Conservation (phyloP, 768 basidiomycete species). For the Amanita molliuscula region DNA sequence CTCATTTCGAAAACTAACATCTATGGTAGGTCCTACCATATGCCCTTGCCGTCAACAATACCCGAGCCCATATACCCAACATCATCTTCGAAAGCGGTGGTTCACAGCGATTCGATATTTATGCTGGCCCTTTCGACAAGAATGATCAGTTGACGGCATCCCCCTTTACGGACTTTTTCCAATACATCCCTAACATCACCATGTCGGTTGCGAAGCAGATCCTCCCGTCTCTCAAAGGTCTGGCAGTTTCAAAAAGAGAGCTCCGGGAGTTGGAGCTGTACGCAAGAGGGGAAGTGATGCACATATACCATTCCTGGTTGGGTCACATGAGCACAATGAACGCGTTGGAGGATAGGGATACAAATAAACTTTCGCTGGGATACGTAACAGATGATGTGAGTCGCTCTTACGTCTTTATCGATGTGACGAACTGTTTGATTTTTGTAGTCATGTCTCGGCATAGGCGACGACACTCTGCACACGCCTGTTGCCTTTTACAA, state of each 20-base stretch:
- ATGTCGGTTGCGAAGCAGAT: constrained; percentile 41
- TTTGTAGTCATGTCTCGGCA: constrained; percentile 53
- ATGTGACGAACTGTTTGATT: neutral
- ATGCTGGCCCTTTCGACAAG: constrained; percentile 61
- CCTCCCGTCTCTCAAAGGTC: constrained; percentile 40
- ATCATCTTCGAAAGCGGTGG: constrained; percentile 60
- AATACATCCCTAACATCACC: constrained; percentile 48
- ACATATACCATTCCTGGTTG: constrained; percentile 45
- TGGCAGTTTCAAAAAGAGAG: constrained; percentile 14
- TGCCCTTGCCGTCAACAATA: constrained; percentile 52
- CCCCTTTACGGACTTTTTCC: constrained; percentile 58
- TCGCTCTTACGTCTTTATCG: constrained; percentile 1
- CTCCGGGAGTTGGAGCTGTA: constrained; percentile 32
- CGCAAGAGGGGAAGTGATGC: constrained; percentile 38
- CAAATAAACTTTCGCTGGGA: constrained; percentile 52
- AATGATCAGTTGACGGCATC: constrained; percentile 73
- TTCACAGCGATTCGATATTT: constrained; percentile 56
- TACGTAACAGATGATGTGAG: constrained; percentile 67
- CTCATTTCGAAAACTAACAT: neutral
- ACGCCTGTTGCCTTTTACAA: constrained; percentile 44
- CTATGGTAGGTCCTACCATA: constrained; percentile 38
- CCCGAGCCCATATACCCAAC: constrained; percentile 46
- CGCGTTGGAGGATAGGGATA: constrained; percentile 28
- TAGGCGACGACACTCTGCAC: constrained; percentile 68
- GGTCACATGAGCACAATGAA: constrained; percentile 38